A percentile compares a stretch with the other conserved stretches of the same genome.
Conservation (phyloP, 306 rosid genomes). For the Cucumis melo region DNA sequence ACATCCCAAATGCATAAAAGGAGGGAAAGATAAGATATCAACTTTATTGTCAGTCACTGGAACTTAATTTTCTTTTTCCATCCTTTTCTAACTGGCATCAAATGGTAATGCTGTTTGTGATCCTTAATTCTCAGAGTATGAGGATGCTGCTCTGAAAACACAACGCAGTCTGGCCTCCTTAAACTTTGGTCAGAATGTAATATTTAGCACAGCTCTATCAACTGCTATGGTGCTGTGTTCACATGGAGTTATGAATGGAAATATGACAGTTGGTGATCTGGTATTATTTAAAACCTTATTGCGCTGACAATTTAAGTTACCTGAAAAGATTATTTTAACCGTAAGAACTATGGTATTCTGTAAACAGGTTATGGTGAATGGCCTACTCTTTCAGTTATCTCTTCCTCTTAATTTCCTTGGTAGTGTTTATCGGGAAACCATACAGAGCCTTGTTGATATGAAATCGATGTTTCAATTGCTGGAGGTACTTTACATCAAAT, state of each 20-base stretch:
- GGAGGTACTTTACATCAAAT: slow-evolving; percentile 40
- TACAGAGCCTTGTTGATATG: slow-evolving; percentile 96
- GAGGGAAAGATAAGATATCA: neutral
- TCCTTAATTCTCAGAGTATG: slow-evolving; percentile 44
- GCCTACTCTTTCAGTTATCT: slow-evolving; percentile 94
- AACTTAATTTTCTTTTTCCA: neutral
- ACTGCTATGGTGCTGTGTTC: slow-evolving; percentile 96
- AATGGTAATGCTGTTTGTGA: slow-evolving; percentile 16
- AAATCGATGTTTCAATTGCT: slow-evolving; percentile 92
- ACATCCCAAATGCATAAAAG: neutral
- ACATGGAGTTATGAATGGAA: slow-evolving; percentile 66
- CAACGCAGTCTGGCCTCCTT: slow-evolving; percentile 81
- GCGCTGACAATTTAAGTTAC: neutral
- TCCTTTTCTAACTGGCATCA: neutral
- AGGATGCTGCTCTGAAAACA: slow-evolving; percentile 90
- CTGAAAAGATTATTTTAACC: slow-evolving; percentile 2
- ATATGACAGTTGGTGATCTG: slow-evolving; percentile 94
- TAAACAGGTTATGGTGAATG: slow-evolving; percentile 93
- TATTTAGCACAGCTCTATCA: slow-evolving; percentile 89
- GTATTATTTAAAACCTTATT: slow-evolving; percentile 28
- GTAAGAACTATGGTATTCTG: neutral
- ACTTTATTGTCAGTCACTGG: neutral
- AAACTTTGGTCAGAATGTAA: slow-evolving; percentile 86
- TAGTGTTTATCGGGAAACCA: slow-evolving; percentile 93
- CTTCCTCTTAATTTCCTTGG: slow-evolving; percentile 98